These are phyloP conservation scores for Aspergillus steynii DNA, from an alignment of 495 filamentous ascomycete genomes.

Conservation along the genomic window DNA sequence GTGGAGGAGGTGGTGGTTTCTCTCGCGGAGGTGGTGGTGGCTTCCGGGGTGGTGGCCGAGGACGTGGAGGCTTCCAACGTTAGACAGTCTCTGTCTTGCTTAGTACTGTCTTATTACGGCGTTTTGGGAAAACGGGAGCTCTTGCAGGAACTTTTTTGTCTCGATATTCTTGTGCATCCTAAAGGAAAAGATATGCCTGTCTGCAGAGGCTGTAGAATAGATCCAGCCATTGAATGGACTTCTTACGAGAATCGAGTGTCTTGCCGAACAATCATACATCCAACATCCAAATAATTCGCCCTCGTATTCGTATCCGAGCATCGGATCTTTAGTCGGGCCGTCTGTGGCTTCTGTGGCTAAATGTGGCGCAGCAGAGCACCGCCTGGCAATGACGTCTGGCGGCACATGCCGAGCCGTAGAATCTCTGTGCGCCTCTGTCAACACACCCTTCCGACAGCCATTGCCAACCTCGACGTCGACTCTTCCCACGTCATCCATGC, in stretches of 20 bases:
- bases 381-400: conserved; percentile 41
- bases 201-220: conserved; percentile 40
- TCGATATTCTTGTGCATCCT: conserved; percentile 43
- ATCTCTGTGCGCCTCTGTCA: conserved; percentile 37
- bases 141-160: conserved; percentile 44
- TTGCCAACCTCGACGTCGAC: conserved; percentile 21
- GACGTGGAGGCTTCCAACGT: conserved; percentile 40
- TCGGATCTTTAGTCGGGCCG: background rate
- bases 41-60: conserved; percentile 30
- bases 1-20: conserved; percentile 30
- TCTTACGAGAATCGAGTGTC: conserved; percentile 26
- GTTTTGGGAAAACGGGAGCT: conserved; percentile 53
- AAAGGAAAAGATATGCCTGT: conserved; percentile 32
- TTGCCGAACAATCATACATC: background rate
- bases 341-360: conserved; percentile 23
- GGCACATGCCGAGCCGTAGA: conserved; percentile 23
- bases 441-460: conserved; percentile 32
- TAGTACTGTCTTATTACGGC: conserved; percentile 49
- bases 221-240: conserved; percentile 28
- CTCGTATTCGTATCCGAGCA: background rate
- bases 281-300: no score
- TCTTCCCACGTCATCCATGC: conserved; percentile 16
- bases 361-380: conserved; percentile 35
- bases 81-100: conserved; percentile 35
- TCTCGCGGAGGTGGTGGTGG: conserved; percentile 25